Percentiles rank a stretch among this genome's conserved stretches.
Conservation (phyloP, 495 filamentous ascomycete species). For the Talaromyces borbonicus region DNA sequence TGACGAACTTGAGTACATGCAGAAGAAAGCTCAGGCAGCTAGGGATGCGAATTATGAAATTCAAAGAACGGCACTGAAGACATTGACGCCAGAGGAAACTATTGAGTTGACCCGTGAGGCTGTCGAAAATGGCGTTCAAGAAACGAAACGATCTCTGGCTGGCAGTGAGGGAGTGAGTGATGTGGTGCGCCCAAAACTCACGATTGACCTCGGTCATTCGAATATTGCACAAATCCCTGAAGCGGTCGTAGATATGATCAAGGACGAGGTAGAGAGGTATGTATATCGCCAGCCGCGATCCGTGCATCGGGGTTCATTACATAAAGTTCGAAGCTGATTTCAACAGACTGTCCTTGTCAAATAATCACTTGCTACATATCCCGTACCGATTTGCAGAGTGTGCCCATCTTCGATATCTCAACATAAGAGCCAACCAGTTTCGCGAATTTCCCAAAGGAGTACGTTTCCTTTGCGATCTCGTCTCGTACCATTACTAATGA, state of each 20-base stretch:
- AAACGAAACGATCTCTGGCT: constrained; percentile 57
- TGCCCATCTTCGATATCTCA: constrained; percentile 85
- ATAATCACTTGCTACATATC: constrained; percentile 75
- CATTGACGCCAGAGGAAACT: constrained; percentile 34
- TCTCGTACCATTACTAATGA: constrained; percentile 15
- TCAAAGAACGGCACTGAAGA: constrained; percentile 11
- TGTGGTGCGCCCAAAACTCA: constrained; percentile 67
- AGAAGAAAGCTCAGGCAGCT: constrained; percentile 14
- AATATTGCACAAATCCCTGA: constrained; percentile 73
- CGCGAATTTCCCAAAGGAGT: constrained; percentile 81
- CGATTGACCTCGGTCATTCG: constrained; percentile 79
- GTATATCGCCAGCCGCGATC: too few relatives aligned
- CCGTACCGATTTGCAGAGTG: constrained; percentile 78
- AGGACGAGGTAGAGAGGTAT: constrained; percentile 85
- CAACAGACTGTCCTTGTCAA: constrained; percentile 71
- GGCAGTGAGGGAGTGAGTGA: constrained; percentile 58
- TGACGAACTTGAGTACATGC: constrained; percentile 17
- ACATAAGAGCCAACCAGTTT: constrained; percentile 79
- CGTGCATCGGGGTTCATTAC: too few relatives aligned
- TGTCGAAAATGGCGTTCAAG: constrained; percentile 56
- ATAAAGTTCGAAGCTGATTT: too few relatives aligned
- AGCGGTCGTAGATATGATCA: constrained; percentile 85
- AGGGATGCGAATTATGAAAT: background rate
- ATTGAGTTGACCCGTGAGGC: constrained; percentile 51
- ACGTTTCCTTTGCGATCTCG: constrained; percentile 24